Conservation (phyloP, 495 filamentous ascomycete genomes). For the Penicillium lividum region DNA sequence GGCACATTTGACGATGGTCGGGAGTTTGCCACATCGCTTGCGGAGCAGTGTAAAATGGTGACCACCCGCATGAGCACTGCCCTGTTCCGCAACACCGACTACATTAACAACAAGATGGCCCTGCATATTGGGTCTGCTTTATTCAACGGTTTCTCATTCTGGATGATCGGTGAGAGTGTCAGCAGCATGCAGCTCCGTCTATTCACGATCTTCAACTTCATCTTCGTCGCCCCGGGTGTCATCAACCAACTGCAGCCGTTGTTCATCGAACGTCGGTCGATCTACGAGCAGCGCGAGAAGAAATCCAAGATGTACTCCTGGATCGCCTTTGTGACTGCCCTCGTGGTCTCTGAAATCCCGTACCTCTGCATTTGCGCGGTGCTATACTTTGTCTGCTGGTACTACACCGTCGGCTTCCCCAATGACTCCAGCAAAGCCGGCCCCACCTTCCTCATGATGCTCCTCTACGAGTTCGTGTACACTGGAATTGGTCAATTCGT, state of each 20-base stretch:
- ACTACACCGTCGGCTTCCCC: conserved; percentile 47
- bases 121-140: conserved; percentile 38
- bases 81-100: conserved; percentile 62
- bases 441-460: conserved; percentile 57
- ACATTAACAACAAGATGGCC: conserved; percentile 63
- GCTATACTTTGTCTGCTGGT: conserved; percentile 54
- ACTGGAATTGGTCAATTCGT: conserved; percentile 62
- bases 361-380: conserved; percentile 53
- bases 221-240: conserved; percentile 51
- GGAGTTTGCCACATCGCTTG: conserved; percentile 61
- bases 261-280: conserved; percentile 52
- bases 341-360: conserved; percentile 54
- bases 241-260: conserved; percentile 54
- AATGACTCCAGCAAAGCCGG: conserved; percentile 45
- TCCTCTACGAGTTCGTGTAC: conserved; percentile 56
- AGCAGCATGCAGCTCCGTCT: conserved; percentile 34
- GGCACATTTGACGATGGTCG: conserved; percentile 38
- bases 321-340: conserved; percentile 51
- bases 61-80: conserved; percentile 58
- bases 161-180: conserved; percentile 35
- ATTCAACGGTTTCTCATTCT: conserved; percentile 48
- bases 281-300: conserved; percentile 55
- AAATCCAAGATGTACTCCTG: conserved; percentile 59
- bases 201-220: conserved; percentile 53
- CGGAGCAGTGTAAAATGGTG: conserved; percentile 57